Percentiles rank a stretch among this genome's conserved stretches.
Conservation (phyloP, 805 yeast species). For the Sungouiella blattae region DNA sequence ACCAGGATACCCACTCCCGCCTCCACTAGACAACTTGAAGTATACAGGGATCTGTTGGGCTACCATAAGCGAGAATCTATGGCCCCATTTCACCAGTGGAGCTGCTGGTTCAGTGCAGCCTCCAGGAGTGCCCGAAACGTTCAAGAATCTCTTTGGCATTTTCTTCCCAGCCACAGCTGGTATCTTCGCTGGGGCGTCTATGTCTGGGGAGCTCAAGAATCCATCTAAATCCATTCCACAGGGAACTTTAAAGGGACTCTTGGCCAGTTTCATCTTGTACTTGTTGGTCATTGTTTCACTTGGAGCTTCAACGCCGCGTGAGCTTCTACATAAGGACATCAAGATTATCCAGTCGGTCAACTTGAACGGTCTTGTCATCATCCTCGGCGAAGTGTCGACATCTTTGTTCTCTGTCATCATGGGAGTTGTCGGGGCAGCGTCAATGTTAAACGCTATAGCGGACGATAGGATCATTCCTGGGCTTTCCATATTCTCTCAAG, state of each 20-base stretch:
- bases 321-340: slow-evolving; percentile 70
- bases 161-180: slow-evolving; percentile 99
- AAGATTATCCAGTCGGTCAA: slow-evolving; percentile 83
- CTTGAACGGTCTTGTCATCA: slow-evolving; percentile 60
- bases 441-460: slow-evolving; percentile 86
- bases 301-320: slow-evolving; percentile 79
- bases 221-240: slow-evolving; percentile 90
- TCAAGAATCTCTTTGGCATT: slow-evolving; percentile 85
- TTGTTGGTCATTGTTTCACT: slow-evolving; percentile 76
- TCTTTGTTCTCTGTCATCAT: slow-evolving; percentile 90
- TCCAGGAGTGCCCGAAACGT: slow-evolving; percentile 56
- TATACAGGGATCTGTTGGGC: slow-evolving; percentile 76
- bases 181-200: slow-evolving; percentile 96
- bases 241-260: slow-evolving; percentile 87
- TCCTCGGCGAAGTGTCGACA: slow-evolving; percentile 89
- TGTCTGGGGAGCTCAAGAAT: slow-evolving; percentile 87
- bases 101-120: slow-evolving; percentile 85
- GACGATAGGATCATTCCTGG: slow-evolving; percentile 88
- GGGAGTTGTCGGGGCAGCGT: slow-evolving; percentile 95
- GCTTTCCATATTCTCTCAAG: slow-evolving; percentile 46
- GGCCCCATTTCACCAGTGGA: slow-evolving; percentile 79
- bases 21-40: slow-evolving; percentile 40
- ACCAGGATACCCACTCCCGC: slow-evolving; percentile 52
- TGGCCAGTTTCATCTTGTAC: slow-evolving; percentile 74
- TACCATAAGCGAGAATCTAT: slow-evolving; percentile 62